phyloP scores from a whole-genome alignment of 1,284 basidiomycete genomes.

The Hemileia vastatrix region DNA sequence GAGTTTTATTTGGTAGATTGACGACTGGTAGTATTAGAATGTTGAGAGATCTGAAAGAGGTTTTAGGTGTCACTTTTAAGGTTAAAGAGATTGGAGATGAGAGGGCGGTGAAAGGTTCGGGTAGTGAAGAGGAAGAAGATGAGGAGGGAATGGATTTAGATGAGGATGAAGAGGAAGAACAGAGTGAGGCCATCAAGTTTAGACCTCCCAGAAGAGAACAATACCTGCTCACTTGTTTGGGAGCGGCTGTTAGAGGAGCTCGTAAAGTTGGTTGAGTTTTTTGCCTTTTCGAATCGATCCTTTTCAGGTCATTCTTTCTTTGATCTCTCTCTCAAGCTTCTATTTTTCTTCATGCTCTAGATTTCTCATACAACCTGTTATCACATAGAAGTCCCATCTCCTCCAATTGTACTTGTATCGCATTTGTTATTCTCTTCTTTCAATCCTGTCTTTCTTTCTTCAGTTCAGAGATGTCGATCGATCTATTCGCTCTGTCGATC shows the following conservation, averaged over 20 bases:
- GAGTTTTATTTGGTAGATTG: constrained; percentile 71
- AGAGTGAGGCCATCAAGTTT: constrained; percentile 6
- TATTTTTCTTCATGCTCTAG: no score
- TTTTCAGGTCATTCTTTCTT: no score
- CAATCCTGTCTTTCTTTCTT: no score
- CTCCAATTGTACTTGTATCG: no score
- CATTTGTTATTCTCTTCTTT: no score
- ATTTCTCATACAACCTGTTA: no score
- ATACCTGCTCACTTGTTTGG: background rate
- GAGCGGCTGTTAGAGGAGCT: background rate
- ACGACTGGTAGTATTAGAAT: constrained; percentile 93
- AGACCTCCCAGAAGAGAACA: background rate
- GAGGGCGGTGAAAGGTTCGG: background rate
- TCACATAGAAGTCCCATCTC: no score
- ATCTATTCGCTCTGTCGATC: no score
- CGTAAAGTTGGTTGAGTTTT: background rate
- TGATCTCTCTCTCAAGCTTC: no score
- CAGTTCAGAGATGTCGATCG: no score
- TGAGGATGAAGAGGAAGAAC: constrained; percentile 19
- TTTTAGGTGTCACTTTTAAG: constrained; percentile 62
- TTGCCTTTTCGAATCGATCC: no score
- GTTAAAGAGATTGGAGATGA: constrained; percentile 39
- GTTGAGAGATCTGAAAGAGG: constrained; percentile 67
- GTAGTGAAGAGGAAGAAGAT: background rate
- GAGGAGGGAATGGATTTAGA: background rate